Conservation (phyloP, 208 protist species). For the Angomonas deanei region DNA sequence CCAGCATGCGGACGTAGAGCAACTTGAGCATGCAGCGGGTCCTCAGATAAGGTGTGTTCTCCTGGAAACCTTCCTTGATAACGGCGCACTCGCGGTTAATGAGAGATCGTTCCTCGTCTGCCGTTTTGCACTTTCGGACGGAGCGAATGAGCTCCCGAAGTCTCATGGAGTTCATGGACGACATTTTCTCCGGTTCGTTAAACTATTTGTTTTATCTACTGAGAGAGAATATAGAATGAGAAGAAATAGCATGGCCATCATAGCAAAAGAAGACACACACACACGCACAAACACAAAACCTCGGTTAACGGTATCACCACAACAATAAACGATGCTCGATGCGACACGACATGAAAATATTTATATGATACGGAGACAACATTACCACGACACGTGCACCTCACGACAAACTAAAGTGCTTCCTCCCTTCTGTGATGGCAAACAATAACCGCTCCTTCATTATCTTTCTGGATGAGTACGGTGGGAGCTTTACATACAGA, state of each 20-base stretch:
- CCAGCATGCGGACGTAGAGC: constrained; percentile 99
- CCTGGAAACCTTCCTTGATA: constrained; percentile 93
- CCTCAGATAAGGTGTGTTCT: constrained; percentile 89
- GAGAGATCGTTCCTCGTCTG: constrained; percentile 94
- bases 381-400: too few relatives aligned
- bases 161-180: constrained; percentile 65
- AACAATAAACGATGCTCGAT: background rate
- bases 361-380: too few relatives aligned
- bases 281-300: background rate
- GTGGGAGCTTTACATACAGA: constrained; percentile 87
- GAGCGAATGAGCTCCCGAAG: constrained; percentile 96
- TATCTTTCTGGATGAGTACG: constrained; percentile 60
- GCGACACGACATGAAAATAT: too few relatives aligned
- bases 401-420: constrained; percentile 85
- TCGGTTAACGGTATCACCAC: background rate
- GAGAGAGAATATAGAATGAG: background rate
- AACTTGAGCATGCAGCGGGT: constrained; percentile 99
- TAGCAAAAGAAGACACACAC: background rate
- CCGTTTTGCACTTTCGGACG: constrained; percentile 95
- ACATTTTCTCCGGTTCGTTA: constrained; percentile 24
- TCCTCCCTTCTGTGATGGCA: constrained; percentile 80
- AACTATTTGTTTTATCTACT: background rate
- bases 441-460: constrained; percentile 68
- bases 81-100: constrained; percentile 95
- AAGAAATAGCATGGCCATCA: background rate